Base-by-base conservation (phyloP, 2,329 filamentous ascomycete species). In the Aspergillus japonicus region DNA sequence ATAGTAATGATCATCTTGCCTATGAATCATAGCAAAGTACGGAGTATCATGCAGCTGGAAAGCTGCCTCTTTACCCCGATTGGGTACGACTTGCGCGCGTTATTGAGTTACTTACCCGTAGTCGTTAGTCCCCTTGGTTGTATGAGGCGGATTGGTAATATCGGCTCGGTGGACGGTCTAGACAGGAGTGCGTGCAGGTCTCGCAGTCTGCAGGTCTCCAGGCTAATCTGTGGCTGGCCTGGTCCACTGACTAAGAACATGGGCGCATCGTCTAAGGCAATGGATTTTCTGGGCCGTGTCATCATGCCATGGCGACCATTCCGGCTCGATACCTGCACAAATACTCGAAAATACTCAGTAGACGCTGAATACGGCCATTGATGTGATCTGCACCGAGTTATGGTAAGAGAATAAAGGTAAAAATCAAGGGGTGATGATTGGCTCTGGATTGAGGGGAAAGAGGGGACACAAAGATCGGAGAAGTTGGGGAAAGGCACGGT, bases 201-300 rank as follows among this genome's bases (percentile, higher is more conserved):
- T 51, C 33, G 8, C 21, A 14, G 42, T 48, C 44, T 16, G 42
- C 56, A 54, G 50, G n/a, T 47, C 29, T 16, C 39, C 3, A 19
- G 6, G 19, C 21, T 33, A 8, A n/a, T 6, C 39, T 19, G 16
- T n/a, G 49, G 59, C 62, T 62, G 54, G 62, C 56, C 62, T 44
- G 47, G 51, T 62, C 64, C 50, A 61, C 39, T 64, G 59, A 66
- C 58, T 62, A 66, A 62, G 48, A 56, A 23, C 11, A 26, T 44
- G 39, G 19, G 42, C 42, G 42, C 42, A 33, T 54, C 23, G 21
- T 12, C 42, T 55, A 48, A 33, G 26, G 12, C 39, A 16, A 42
- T 42, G 33, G 6, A 14, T 6, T n/a, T 2, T 4, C 14, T n/a
- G 5, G 2, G 14, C 12, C 39, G 5, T 6, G 5, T 44, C 39